phyloP scores from a whole-genome alignment of 192 early-diverging fungal genomes.

The Backusella sp. region DNA sequence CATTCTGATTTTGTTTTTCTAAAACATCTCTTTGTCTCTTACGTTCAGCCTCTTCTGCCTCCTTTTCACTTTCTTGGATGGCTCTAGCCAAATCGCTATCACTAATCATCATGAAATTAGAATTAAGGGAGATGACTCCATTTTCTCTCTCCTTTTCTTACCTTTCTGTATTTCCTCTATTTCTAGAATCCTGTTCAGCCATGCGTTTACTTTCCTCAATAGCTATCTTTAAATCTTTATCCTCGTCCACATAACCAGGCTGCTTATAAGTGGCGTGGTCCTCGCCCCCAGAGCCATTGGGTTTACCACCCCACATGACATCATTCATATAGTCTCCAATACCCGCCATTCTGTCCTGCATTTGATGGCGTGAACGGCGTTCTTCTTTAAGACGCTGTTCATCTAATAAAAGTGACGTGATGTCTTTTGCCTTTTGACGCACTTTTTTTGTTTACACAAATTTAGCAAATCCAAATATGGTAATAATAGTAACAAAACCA shows the following conservation, averaged over 20 bases:
- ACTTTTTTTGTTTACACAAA: conserved; percentile 62
- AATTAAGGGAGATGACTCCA: background rate
- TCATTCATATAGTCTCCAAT: conserved; percentile 39
- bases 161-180: background rate
- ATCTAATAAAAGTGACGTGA: conserved; percentile 79
- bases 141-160: background rate
- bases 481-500: background rate
- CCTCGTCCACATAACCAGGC: conserved; percentile 64
- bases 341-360: conserved; percentile 61
- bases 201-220: conserved; percentile 79
- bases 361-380: conserved; percentile 63
- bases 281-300: background rate
- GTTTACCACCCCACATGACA: conserved; percentile 7
- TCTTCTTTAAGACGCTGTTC: conserved; percentile 75
- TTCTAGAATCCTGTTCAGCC: conserved; percentile 46
- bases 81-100: conserved; percentile 28
- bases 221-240: conserved; percentile 76
- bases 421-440: conserved; percentile 90
- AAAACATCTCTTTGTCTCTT: conserved; percentile 1
- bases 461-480: background rate
- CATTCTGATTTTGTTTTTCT: conserved; percentile 11
- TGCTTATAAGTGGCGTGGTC: conserved; percentile 37
- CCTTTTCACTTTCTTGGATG: conserved; percentile 26
- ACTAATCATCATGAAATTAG: background rate
- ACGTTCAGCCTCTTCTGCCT: conserved; percentile 29